phyloP scores from a whole-genome alignment of 192 early-diverging fungal species.

The Spinellus fusiger region DNA sequence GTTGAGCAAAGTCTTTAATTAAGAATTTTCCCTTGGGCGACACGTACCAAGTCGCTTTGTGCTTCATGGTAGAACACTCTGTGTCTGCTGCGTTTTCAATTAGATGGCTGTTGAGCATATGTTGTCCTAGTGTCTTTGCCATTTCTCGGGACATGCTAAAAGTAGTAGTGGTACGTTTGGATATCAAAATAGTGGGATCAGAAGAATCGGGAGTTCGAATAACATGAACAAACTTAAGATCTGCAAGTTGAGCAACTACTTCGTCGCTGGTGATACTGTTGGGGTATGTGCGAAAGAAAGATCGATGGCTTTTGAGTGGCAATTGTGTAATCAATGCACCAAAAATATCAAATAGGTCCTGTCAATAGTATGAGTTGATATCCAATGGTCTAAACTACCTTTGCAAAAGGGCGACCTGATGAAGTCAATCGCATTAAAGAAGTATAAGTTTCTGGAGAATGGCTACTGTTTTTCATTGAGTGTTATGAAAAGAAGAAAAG shows the following conservation, averaged over 20 bases:
- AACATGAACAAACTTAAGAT: conserved; percentile 38
- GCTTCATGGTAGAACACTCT: conserved; percentile 34
- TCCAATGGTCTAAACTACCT: background rate
- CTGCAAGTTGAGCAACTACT: conserved; percentile 34
- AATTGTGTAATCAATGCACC: conserved; percentile 41
- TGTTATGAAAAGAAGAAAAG: background rate
- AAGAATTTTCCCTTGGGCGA: conserved; percentile 45
- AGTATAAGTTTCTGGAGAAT: conserved; percentile 7
- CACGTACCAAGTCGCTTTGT: conserved; percentile 35
- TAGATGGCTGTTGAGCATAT: conserved; percentile 47
- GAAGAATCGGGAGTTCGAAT: conserved; percentile 26
- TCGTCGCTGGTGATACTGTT: conserved; percentile 44
- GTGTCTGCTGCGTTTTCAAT: conserved; percentile 39
- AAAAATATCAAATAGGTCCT: conserved; percentile 53
- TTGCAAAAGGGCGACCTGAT: conserved; percentile 7
- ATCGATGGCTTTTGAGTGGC: conserved; percentile 39
- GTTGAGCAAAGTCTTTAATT: conserved; percentile 33
- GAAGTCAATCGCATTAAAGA: conserved; percentile 14
- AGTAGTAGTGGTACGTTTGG: conserved; percentile 40
- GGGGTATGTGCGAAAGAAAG: conserved; percentile 41
- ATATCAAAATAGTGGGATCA: conserved; percentile 9
- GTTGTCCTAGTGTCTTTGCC: conserved; percentile 40
- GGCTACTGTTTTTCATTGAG: conserved; percentile 5
- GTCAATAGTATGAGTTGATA: background rate
- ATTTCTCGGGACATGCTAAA: conserved; percentile 50